Conservation (phyloP, 2,329 filamentous ascomycete species). For the Truncatella angustata region DNA sequence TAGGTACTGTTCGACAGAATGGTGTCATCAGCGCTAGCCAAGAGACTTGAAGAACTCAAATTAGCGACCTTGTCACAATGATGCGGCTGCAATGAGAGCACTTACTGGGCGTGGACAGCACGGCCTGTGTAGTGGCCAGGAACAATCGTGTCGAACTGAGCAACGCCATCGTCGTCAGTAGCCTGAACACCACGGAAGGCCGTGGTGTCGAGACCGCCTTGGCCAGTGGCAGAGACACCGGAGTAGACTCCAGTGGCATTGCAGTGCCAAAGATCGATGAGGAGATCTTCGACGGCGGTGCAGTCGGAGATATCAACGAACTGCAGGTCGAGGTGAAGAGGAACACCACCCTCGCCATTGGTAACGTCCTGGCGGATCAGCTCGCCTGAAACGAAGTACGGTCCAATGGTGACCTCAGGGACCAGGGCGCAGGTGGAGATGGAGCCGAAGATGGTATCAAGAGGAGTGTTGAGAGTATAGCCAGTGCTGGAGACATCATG, state of each 20-base stretch:
- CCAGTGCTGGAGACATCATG: conserved; percentile 25
- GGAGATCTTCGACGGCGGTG: conserved; percentile 29
- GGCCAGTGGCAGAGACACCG: conserved; percentile 36
- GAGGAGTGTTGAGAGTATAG: conserved; percentile 33
- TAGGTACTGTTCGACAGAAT: conserved; percentile 44
- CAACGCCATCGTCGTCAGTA: conserved; percentile 39
- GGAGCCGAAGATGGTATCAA: conserved; percentile 29
- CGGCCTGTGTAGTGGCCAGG: conserved; percentile 44
- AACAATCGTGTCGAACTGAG: conserved; percentile 39
- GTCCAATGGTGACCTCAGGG: conserved; percentile 27
- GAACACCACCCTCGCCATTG: conserved; percentile 35
- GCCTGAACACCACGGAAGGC: conserved; percentile 40
- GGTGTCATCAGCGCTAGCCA: conserved; percentile 40
- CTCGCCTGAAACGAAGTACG: conserved; percentile 33
- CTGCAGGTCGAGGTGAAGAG: conserved; percentile 38
- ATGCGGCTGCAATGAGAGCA: neutral
- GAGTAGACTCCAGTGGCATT: conserved; percentile 40
- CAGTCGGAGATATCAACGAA: conserved; percentile 36
- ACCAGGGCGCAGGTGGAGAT: conserved; percentile 28
- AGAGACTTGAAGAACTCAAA: conserved; percentile 24
- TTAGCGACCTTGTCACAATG: neutral
- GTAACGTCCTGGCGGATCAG: conserved; percentile 35
- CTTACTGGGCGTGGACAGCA: conserved; percentile 44
- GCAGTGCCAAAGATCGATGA: conserved; percentile 36
- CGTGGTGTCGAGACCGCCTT: conserved; percentile 42